Percentiles rank a stretch among this genome's conserved stretches.
phyloP scores from a whole-genome alignment of 2,329 filamentous ascomycete genomes.

The Colletotrichum sp. region DNA sequence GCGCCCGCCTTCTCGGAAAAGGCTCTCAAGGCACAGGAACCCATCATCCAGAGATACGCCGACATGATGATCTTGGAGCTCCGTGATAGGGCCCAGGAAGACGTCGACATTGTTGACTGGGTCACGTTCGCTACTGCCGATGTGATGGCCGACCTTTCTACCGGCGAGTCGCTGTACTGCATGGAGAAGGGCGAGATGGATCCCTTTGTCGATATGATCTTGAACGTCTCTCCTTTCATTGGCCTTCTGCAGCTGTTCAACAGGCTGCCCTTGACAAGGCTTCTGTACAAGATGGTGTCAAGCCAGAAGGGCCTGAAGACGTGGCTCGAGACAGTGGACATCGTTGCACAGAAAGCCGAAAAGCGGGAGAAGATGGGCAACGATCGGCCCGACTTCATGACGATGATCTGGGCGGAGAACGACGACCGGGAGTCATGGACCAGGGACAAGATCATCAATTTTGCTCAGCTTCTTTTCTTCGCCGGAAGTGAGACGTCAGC shows the following conservation, averaged over 20 bases:
- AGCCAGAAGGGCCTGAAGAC: neutral
- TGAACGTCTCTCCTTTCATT: neutral
- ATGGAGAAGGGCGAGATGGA: constrained; percentile 15
- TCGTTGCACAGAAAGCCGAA: neutral
- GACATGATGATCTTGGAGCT: constrained; percentile 26
- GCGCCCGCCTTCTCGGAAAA: constrained; percentile 31
- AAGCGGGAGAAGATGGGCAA: neutral
- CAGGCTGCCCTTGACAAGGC: neutral
- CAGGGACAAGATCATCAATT: neutral
- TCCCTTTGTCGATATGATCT: neutral
- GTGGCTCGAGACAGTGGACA: constrained; percentile 7
- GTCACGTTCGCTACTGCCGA: constrained; percentile 9
- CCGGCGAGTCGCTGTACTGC: constrained; percentile 23
- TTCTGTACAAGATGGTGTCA: neutral
- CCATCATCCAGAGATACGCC: constrained; percentile 28
- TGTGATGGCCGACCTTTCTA: constrained; percentile 20
- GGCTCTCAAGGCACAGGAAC: constrained; percentile 32
- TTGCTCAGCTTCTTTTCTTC: neutral
- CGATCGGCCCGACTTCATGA: neutral
- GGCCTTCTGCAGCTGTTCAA: constrained; percentile 2
- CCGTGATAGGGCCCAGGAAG: constrained; percentile 3
- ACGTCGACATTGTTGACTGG: constrained; percentile 23
- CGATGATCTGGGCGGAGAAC: neutral
- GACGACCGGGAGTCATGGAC: neutral
- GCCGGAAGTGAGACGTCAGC: neutral